Percentiles rank a stretch among this genome's conserved stretches.
Conservation (phyloP, 129 eudicot species). For the Tanacetum coccineum region DNA sequence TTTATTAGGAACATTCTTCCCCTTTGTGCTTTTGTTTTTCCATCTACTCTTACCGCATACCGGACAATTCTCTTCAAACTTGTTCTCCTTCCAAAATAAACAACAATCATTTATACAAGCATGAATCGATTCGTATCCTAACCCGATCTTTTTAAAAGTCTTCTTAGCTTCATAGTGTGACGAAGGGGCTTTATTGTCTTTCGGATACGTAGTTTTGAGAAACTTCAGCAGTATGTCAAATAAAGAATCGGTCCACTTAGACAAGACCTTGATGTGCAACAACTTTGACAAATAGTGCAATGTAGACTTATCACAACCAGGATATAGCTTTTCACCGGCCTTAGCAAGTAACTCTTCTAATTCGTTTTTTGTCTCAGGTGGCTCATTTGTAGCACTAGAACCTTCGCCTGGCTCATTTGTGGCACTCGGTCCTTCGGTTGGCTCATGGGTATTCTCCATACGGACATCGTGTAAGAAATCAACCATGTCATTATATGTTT, state of each 20-base stretch:
- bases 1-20: background rate
- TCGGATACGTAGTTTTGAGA: background rate
- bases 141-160: background rate
- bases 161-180: constrained; percentile 12
- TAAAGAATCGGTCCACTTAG: background rate
- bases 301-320: background rate
- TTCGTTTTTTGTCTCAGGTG: background rate
- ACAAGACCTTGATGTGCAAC: background rate
- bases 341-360: background rate
- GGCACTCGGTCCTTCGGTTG: too few species aligned
- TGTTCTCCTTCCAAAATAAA: background rate
- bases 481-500: too few species aligned
- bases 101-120: constrained; percentile 9
- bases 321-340: background rate
- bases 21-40: background rate
- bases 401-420: too few species aligned
- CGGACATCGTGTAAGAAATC: too few species aligned
- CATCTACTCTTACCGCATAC: background rate
- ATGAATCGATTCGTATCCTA: background rate
- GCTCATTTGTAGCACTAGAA: too few species aligned
- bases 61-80: background rate
- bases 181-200: background rate
- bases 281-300: background rate
- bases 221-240: background rate
- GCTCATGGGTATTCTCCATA: too few species aligned